Percentiles rank a stretch among this genome's conserved stretches.
These are phyloP conservation scores for Cordyceps javanica DNA, from an alignment of 2,329 filamentous ascomycete genomes.

Conservation along the genomic window DNA sequence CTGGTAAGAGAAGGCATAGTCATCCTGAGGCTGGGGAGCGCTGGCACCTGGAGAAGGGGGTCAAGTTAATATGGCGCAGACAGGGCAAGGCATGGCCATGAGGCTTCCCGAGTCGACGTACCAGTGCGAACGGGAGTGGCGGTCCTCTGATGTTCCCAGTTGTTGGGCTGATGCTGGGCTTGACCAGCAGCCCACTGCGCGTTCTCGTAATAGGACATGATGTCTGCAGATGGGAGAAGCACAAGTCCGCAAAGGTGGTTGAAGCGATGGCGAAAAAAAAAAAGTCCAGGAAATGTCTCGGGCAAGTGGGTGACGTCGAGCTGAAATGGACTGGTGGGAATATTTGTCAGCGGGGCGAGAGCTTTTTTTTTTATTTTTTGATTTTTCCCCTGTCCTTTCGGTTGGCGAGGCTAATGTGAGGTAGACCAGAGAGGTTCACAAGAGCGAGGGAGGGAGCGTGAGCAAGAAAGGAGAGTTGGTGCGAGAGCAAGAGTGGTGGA, in stretches of 20 bases:
- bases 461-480: background rate
- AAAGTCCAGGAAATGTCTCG: conserved; percentile 13
- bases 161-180: conserved; percentile 23
- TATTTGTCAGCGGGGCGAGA: conserved; percentile 12
- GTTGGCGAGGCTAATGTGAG: conserved; percentile 5
- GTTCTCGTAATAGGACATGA: conserved; percentile 43
- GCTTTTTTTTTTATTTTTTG: background rate
- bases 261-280: conserved; percentile 13
- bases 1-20: conserved; percentile 78
- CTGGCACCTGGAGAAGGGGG: conserved; percentile 54
- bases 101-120: conserved; percentile 19
- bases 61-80: conserved; percentile 16
- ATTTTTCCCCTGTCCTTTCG: too few species aligned
- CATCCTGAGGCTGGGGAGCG: conserved; percentile 68
- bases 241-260: conserved; percentile 15
- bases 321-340: conserved; percentile 10
- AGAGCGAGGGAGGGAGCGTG: background rate
- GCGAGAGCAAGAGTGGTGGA: background rate
- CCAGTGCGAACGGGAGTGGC: conserved; percentile 35
- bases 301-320: conserved; percentile 12
- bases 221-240: conserved; percentile 1
- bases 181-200: conserved; percentile 31
- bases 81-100: background rate
- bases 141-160: conserved; percentile 40
- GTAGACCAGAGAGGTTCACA: background rate